Evolutionary conservation across 1,284 basidiomycete genomes (phyloP), one percentile per base, ranked within the genome.

Genomic region (Sporisorium reilianum): DNA sequence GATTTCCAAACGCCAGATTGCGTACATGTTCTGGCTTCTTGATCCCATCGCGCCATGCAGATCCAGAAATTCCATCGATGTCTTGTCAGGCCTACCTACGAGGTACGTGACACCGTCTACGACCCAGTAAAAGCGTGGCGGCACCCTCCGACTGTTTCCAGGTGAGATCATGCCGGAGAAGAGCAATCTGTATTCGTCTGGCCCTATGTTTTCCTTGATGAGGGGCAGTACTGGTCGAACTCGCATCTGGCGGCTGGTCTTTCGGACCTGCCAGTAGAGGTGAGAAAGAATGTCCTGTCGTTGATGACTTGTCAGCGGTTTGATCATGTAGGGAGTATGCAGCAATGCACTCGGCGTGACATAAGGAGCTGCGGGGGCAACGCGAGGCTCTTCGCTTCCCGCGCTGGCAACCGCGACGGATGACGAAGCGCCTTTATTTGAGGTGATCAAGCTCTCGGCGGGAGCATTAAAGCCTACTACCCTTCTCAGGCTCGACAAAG

Each of bases 1-100:
- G 10, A 11, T n/a, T 8, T 61, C 59, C 4, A 46, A 26, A 3
- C 52, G 44, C 59, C 59, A 61, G 26, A 55, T 26, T 0, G 51
- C 2, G 20, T 25, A 54, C 8, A 61, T 3, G 22, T 61, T 53
- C 14, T 42, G 14, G 2, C 10, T n/a, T 25, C 25, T 23, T 2
- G 0, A 5, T 3, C 45, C 52, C 0, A 32, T 23, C 6, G 10
- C 26, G 20, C 26, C 52, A 22, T 54, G 52, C 52, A 54, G 40
- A 14, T 11, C 16, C 8, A 23, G 5, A 32, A 54, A 54, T 3
- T n/a, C 40, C 28, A 6, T 4, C 8, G 52, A 54, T 6, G 4
- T 1, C 23, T 42, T 42, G 18, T 20, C 0, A 11, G 52, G 52
- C 23, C 52, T 28, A 22, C 52, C 40, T 2, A 54, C 5, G 7